Evolutionary conservation across 257 asterid genomes (phyloP).

Genomic region (Plantago major): DNA sequence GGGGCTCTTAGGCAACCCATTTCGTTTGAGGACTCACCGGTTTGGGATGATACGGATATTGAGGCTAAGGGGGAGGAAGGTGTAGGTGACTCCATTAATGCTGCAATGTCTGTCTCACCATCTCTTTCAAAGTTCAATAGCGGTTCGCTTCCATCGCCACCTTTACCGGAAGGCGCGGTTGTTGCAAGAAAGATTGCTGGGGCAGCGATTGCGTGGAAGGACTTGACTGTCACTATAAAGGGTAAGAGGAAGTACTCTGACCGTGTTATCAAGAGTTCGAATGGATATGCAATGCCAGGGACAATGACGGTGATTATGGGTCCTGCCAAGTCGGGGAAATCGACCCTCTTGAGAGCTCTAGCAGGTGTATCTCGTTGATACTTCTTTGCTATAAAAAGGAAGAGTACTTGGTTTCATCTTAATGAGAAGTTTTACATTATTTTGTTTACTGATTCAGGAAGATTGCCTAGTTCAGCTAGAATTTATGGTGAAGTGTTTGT

Average conservation of each 20-base stretch:
- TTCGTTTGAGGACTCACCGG: slow-evolving; percentile 96
- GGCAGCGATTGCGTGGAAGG: slow-evolving; percentile 93
- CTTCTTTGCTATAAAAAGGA: background rate
- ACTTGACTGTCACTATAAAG: slow-evolving; percentile 82
- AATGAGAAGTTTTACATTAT: background rate
- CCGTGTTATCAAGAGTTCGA: slow-evolving; percentile 83
- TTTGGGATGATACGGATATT: slow-evolving; percentile 87
- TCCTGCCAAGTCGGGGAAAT: slow-evolving; percentile 97
- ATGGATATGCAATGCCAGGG: slow-evolving; percentile 92
- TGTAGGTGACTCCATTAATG: slow-evolving; percentile 76
- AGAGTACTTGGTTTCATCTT: slow-evolving; percentile 5
- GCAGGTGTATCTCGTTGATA: slow-evolving; percentile 52
- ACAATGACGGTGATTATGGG: slow-evolving; percentile 99
- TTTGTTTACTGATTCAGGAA: slow-evolving; percentile 51
- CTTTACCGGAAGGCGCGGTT: slow-evolving; percentile 64
- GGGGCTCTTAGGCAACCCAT: slow-evolving; percentile 86
- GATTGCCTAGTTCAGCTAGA: slow-evolving; percentile 78
- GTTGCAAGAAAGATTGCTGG: slow-evolving; percentile 67
- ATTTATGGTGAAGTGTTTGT: slow-evolving; percentile 83
- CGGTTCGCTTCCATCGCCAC: slow-evolving; percentile 81
- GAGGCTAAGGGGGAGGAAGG: slow-evolving; percentile 83
- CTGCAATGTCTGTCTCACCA: slow-evolving; percentile 79
- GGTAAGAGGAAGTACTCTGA: slow-evolving; percentile 93
- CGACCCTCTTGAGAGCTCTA: slow-evolving; percentile 93
- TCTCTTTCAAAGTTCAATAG: slow-evolving; percentile 87